Evolutionary conservation across 2,329 filamentous ascomycete species (phyloP), one percentile per base, ranked within the genome.

Genomic region (Paecilomyces sp.): DNA sequence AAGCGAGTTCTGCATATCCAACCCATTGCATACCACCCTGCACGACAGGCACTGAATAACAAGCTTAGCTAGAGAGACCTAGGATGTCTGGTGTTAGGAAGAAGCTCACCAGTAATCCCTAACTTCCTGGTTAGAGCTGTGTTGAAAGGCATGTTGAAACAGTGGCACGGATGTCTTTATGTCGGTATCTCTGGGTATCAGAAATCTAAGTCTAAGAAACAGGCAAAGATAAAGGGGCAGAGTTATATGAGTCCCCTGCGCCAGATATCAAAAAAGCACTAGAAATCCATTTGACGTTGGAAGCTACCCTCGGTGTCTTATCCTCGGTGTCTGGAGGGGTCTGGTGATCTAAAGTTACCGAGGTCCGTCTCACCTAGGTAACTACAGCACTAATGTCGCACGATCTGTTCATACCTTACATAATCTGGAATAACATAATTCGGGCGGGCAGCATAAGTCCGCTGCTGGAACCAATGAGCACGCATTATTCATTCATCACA

Each of bases 51-150:
- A 80, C 79, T 80, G 60, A 13, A 54, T 36, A 47, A 30, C 18
- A 12, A 13, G 1, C 12, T 68, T 34, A 67, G 58, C 18, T 24
- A 33, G 11, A 22, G 28, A 53, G 3, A 15, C 47, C 9, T 15
- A 6, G 3, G 11, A 1, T 18, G 36, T 22, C 15, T 9, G 28
- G 4, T 13, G 57, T 41, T 52, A 41, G 50, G 54, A 13, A 25
- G 3, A 31, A 15, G 52, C 69, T 55, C 71, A 79, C 79, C 68
- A 66, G 71, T 67, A 61, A 81, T 81, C 64, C 85, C 85, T 65
- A 88, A 78, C 65, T 81, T 81, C 66, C 83, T 79, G 53, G 85
- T 88, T 56, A 88, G 79, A 62, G 81, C 82, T 55, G 85, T 88
- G 66, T 85, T 84, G 80, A 88, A 87, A 64, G 82, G 82, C 85